These are phyloP conservation scores for Sphagnum contortum DNA, from an alignment of 225 moss, liverwort and hornwort genomes.

Conservation along the genomic window DNA sequence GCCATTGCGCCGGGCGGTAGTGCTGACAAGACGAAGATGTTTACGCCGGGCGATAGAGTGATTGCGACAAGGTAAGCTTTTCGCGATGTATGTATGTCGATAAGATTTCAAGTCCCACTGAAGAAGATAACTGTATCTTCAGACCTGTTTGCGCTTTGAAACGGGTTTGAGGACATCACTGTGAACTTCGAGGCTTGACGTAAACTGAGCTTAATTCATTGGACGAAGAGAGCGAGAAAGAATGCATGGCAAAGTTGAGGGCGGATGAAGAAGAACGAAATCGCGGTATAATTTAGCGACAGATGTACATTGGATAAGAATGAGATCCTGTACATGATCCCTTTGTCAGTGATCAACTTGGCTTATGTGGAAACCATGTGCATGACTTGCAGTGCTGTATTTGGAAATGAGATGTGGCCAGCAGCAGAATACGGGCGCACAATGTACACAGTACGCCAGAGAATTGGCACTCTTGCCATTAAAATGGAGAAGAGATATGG, in stretches of 20 bases:
- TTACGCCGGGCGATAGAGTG: constrained; percentile 73
- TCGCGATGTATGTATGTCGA: neutral
- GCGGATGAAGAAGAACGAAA: no score
- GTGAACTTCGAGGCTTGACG: no score
- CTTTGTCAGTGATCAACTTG: no score
- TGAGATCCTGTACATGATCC: neutral
- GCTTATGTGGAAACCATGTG: no score
- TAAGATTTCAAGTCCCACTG: neutral
- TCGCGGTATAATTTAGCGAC: neutral
- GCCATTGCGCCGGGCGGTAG: constrained; percentile 64
- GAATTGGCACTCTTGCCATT: constrained; percentile 66
- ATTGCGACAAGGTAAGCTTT: constrained; percentile 61
- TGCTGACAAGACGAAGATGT: constrained; percentile 42
- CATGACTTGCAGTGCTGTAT: constrained; percentile 57
- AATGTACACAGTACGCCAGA: constrained; percentile 97
- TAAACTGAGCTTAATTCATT: no score
- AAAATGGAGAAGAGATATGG: constrained; percentile 92
- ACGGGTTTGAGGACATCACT: no score
- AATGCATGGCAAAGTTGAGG: no score
- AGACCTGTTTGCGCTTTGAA: no score
- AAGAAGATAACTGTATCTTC: neutral
- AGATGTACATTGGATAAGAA: neutral
- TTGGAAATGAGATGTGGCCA: constrained; percentile 88
- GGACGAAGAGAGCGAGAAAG: no score
- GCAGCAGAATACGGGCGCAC: constrained; percentile 98